Conservation (phyloP, 2,329 filamentous ascomycete species). For the Scedosporium dehoogii region DNA sequence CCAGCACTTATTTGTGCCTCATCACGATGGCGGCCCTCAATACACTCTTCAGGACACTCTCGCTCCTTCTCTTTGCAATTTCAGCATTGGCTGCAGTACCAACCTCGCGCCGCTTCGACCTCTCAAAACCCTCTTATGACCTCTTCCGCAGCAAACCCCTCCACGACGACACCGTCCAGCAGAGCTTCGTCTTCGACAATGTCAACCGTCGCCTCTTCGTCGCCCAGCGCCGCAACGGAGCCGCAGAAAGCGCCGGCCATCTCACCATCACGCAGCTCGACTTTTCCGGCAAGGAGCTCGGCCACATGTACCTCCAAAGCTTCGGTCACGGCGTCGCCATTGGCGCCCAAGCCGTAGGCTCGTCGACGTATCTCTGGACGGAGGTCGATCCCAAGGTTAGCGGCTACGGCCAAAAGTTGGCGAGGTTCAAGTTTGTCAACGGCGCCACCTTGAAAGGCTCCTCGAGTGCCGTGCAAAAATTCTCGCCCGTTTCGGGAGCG, state of each 20-base stretch:
- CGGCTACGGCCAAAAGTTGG: slow-evolving; percentile 6
- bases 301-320: slow-evolving; percentile 8
- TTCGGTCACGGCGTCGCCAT: slow-evolving; percentile 9
- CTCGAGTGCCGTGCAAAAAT: background rate
- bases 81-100: background rate
- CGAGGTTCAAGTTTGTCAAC: slow-evolving; percentile 7
- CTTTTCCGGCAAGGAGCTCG: slow-evolving; percentile 7
- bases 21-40: too few relatives aligned
- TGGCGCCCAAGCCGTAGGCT: slow-evolving; percentile 6
- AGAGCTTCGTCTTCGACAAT: slow-evolving; percentile 9
- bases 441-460: slow-evolving; percentile 1
- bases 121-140: slow-evolving; percentile 7
- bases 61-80: background rate
- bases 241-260: slow-evolving; percentile 3
- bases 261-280: slow-evolving; percentile 8
- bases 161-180: slow-evolving; percentile 8
- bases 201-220: slow-evolving; percentile 9
- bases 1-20: too few relatives aligned
- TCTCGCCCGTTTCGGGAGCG: slow-evolving; percentile 6
- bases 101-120: slow-evolving; percentile 4
- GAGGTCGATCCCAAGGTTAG: slow-evolving; percentile 4
- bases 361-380: slow-evolving; percentile 9
- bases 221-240: slow-evolving; percentile 6
- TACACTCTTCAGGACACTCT: background rate
- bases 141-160: slow-evolving; percentile 9